Conservation (phyloP, 371 early-diverging fungal genomes). For the Phascolomyces articulosus region DNA sequence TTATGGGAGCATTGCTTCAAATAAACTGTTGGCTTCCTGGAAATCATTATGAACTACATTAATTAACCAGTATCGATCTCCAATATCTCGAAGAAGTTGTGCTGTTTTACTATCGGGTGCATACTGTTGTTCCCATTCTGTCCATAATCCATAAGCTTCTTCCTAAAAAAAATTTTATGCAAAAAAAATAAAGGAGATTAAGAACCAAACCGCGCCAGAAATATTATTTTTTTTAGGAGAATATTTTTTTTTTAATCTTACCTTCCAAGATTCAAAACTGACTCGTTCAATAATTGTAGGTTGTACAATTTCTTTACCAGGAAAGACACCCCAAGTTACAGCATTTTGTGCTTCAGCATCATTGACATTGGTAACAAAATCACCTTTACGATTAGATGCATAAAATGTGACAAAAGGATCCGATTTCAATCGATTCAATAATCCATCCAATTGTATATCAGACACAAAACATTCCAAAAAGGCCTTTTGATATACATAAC, state of each 20-base stretch:
- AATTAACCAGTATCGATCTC: constrained; percentile 82
- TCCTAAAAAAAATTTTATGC: constrained; percentile 46
- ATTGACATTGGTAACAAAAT: constrained; percentile 70
- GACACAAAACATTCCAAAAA: constrained; percentile 82
- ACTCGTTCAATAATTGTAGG: constrained; percentile 90
- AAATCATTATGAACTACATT: constrained; percentile 95
- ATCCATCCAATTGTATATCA: constrained; percentile 41
- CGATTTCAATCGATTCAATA: constrained; percentile 50
- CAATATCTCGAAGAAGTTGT: constrained; percentile 63
- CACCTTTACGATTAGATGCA: constrained; percentile 82
- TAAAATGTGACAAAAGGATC: constrained; percentile 83
- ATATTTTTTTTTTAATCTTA: constrained; percentile 23
- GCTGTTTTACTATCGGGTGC: constrained; percentile 54
- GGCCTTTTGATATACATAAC: constrained; percentile 94
- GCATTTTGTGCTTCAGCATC: constrained; percentile 67
- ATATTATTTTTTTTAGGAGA: too few species aligned
- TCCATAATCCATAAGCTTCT: constrained; percentile 92
- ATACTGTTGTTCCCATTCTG: constrained; percentile 87
- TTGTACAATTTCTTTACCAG: constrained; percentile 93
- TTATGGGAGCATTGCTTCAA: constrained; percentile 47
- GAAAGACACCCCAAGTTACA: constrained; percentile 98
- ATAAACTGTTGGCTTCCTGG: constrained; percentile 56
- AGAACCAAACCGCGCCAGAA: too few species aligned
- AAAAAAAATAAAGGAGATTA: not conserved
- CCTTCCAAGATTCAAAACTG: constrained; percentile 92